Evolutionary conservation across 1,284 basidiomycete species (phyloP).

Genomic region (Boletellus sp.): DNA sequence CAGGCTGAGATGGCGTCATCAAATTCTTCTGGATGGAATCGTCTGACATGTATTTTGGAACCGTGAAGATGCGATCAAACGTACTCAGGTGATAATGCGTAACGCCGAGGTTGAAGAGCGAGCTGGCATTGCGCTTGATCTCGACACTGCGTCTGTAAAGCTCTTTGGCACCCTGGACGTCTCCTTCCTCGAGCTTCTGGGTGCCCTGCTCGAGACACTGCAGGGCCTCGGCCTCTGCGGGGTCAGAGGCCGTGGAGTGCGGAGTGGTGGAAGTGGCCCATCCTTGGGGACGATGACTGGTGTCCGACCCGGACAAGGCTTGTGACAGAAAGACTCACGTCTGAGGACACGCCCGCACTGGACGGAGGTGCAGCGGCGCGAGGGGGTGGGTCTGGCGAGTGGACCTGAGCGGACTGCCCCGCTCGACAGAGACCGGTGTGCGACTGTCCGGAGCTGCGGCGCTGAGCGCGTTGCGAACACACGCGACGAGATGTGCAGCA

Average conservation of each 20-base stretch:
- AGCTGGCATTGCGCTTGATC: slow-evolving; percentile 78
- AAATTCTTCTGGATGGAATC: slow-evolving; percentile 66
- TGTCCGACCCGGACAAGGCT: slow-evolving; percentile 6
- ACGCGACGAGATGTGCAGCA: slow-evolving; percentile 23
- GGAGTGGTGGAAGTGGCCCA: slow-evolving; percentile 83
- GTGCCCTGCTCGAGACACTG: slow-evolving; percentile 86
- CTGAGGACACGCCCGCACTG: slow-evolving; percentile 14
- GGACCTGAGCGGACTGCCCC: slow-evolving; percentile 17
- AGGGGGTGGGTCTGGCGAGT: slow-evolving; percentile 17
- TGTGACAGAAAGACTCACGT: slow-evolving; percentile 27
- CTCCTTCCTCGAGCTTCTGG: slow-evolving; percentile 84
- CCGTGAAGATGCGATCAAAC: slow-evolving; percentile 29
- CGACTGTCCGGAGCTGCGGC: slow-evolving; percentile 24
- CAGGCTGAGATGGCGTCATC: slow-evolving; percentile 81
- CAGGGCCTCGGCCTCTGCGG: slow-evolving; percentile 79
- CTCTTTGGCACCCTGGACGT: slow-evolving; percentile 75
- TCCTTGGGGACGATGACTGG: slow-evolving; percentile 41
- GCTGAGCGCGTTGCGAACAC: slow-evolving; percentile 23
- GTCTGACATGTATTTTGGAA: slow-evolving; percentile 16
- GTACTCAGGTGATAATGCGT: slow-evolving; percentile 85
- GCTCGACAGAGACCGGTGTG: slow-evolving; percentile 23
- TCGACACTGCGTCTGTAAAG: slow-evolving; percentile 80
- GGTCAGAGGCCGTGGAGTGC: slow-evolving; percentile 79
- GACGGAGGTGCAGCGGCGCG: slow-evolving; percentile 9
- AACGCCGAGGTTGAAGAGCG: slow-evolving; percentile 86